Evolutionary conservation across 1,139 yeast genomes (phyloP), one percentile per base, ranked within the genome.

Genomic region (Debaryomyces sp.): DNA sequence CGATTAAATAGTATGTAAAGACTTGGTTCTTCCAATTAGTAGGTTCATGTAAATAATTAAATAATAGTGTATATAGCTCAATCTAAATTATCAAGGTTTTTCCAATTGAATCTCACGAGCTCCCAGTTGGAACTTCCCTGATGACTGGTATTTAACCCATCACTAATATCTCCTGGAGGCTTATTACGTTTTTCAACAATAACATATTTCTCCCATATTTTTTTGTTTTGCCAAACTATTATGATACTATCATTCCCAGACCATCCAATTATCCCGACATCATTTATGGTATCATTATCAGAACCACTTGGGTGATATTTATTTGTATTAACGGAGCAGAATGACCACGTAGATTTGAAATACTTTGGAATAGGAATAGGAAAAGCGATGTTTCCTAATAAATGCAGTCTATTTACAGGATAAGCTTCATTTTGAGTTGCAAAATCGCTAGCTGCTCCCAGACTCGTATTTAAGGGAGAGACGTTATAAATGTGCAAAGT

Each of bases 311-410:
- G 49, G 52, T 73, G 78, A 49, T 71, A 62, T 48, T 77, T 69
- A 50, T 77, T 78, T 33, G 91, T 81, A 56, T 87, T 87, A n/a
- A 83, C 75, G 0, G 92, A 85, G 44, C 91, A 90, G 69, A 87
- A 89, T 41, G 96, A 86, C 98, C 97, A 92, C 12, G 88, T 86
- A 1, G 96, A 86, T 49, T 87, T 82, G 67, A 92, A 88, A 64
- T 92, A 92, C 45, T 80, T 76, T 24, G 94, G 90, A 46, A 81
- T 71, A 52, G 77, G 75, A 12, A 75, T 64, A 21, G 89, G 78
- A 8, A 87, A 67, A 2, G 94, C 91, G n/a, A 89, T 57, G 49
- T 77, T 80, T 42, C 82, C 80, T 45, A 92, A 73, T 22, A 89
- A 60, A 64, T 91, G 97, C 23, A 83, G 81, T 51, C 89, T 78